phyloP scores from a whole-genome alignment of 164 flowering plant species.

The Berberis vulgaris region DNA sequence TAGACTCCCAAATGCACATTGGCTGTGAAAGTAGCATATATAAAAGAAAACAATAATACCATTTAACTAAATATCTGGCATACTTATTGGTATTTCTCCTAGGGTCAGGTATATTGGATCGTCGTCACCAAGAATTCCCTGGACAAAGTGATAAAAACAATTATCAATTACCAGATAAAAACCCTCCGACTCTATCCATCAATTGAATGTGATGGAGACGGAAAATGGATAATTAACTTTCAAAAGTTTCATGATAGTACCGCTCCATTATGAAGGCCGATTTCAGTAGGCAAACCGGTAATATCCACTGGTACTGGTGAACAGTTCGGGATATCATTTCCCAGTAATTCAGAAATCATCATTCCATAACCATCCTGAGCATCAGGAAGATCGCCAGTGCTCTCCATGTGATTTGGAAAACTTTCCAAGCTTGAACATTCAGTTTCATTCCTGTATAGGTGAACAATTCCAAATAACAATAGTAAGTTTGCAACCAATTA shows the following conservation, averaged over 20 bases:
- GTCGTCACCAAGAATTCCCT: conserved; percentile 75
- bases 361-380: conserved; percentile 76
- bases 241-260: conserved; percentile 24
- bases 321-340: conserved; percentile 48
- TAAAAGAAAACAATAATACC: conserved; percentile 24
- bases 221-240: conserved; percentile 5
- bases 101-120: conserved; percentile 83
- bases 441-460: conserved; percentile 43
- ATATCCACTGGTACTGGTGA: conserved; percentile 49
- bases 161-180: not conserved
- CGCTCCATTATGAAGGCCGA: conserved; percentile 67
- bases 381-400: conserved; percentile 40
- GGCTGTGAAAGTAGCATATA: no score
- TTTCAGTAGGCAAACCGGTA: conserved; percentile 49
- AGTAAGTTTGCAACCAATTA: not conserved
- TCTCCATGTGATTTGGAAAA: conserved; percentile 40
- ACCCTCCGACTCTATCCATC: not conserved
- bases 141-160: conserved; percentile 15
- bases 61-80: conserved; percentile 32
- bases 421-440: conserved; percentile 37
- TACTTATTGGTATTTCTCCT: conserved; percentile 95
- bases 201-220: not conserved
- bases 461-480: not conserved
- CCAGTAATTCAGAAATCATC: conserved; percentile 74
- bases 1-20: no score